A percentile compares a stretch with the other conserved stretches of the same genome.
These are phyloP conservation scores for Colletotrichum simmondsii DNA, from an alignment of 2,329 filamentous ascomycete species.

Conservation along the genomic window DNA sequence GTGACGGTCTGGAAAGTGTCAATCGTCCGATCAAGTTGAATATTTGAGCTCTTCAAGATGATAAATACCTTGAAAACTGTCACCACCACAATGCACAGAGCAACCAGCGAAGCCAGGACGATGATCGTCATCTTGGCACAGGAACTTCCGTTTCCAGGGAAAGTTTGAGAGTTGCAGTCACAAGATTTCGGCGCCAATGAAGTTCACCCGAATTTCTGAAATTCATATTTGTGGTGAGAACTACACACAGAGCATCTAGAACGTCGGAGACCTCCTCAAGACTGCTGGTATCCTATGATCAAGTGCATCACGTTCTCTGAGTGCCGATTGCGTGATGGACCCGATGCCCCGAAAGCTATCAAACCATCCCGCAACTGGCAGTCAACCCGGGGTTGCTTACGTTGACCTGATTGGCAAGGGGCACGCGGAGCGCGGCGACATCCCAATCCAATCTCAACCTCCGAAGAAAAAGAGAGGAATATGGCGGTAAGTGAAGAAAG, in stretches of 20 bases:
- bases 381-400: background rate
- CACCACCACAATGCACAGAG: background rate
- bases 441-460: background rate
- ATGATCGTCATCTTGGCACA: background rate
- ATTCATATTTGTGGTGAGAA: background rate
- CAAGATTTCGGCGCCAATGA: too few species aligned
- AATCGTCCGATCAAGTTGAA: background rate
- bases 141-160: too few species aligned
- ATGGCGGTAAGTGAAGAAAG: background rate
- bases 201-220: background rate
- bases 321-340: constrained; percentile 7
- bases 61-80: background rate
- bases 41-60: background rate
- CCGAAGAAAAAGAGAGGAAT: background rate
- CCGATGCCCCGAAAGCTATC: background rate
- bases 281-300: background rate
- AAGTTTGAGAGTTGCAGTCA: too few species aligned
- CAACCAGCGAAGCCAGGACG: background rate
- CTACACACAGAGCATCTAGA: background rate
- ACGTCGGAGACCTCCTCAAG: background rate
- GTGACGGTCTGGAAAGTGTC: background rate
- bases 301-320: background rate
- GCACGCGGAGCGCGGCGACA: background rate
- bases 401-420: background rate
- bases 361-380: background rate